Conservation (phyloP, 129 eudicot genomes). For the Pittosporum tobira region DNA sequence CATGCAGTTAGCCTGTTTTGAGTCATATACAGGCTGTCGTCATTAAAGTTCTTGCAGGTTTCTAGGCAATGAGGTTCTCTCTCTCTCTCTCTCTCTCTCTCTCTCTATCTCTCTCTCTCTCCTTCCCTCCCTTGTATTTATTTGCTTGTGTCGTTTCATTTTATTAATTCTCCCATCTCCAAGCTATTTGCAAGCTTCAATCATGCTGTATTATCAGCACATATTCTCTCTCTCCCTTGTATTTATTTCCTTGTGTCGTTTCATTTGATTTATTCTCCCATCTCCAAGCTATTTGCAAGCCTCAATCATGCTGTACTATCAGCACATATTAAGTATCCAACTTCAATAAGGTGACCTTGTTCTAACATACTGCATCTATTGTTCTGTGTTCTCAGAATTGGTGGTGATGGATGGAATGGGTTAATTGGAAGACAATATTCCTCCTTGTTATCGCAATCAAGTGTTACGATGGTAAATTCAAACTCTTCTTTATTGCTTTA, state of each 20-base stretch:
- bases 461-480: conserved; percentile 2
- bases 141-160: not conserved
- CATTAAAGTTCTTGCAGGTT: not conserved
- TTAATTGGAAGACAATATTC: not conserved
- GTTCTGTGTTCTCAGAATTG: not conserved
- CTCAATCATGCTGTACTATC: not conserved
- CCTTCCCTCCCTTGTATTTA: not conserved
- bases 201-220: not conserved
- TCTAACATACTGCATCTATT: conserved; percentile 2
- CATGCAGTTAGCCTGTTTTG: not conserved
- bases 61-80: not conserved
- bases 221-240: not conserved
- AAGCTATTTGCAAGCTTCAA: not conserved
- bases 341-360: not conserved
- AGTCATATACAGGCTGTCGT: not conserved
- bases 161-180: not conserved
- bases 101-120: not conserved
- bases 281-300: not conserved
- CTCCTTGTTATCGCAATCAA: not conserved
- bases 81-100: not conserved
- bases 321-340: not conserved
- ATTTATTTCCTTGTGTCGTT: not conserved
- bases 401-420: not conserved
- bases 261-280: not conserved
- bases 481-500: not conserved